Evolutionary conservation across 768 basidiomycete genomes (phyloP).

Genomic region (Piloderma croceum): DNA sequence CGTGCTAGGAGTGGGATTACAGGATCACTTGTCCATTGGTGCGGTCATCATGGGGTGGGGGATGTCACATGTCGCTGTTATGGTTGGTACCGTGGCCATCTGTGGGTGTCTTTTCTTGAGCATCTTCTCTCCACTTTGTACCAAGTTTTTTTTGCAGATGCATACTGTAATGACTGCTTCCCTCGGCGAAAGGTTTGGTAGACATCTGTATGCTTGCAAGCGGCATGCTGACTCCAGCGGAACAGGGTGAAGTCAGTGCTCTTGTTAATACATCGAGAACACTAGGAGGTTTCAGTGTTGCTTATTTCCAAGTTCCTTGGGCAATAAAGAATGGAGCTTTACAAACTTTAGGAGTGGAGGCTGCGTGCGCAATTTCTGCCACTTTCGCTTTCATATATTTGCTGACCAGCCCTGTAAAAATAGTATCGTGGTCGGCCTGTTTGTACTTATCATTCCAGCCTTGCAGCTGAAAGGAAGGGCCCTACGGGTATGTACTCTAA

Average conservation of each 20-base stretch:
- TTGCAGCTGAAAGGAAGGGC: conserved; percentile 44
- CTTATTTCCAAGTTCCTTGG: conserved; percentile 66
- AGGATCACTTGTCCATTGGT: conserved; percentile 47
- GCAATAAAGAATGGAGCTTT: conserved; percentile 53
- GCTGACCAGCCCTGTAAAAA: neutral
- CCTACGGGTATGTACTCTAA: conserved; percentile 45
- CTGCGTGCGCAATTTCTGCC: no score
- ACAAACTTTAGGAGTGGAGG: conserved; percentile 58
- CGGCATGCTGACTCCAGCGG: neutral
- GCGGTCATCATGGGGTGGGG: conserved; percentile 66
- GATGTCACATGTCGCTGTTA: conserved; percentile 47
- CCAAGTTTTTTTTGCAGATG: conserved; percentile 37
- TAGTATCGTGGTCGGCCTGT: conserved; percentile 46
- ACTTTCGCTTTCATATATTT: conserved; percentile 2
- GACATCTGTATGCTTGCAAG: neutral
- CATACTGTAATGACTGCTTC: conserved; percentile 47
- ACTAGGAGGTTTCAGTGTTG: no score
- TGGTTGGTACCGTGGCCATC: conserved; percentile 59
- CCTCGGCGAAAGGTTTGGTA: conserved; percentile 34
- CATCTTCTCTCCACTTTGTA: conserved; percentile 13
- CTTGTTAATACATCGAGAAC: conserved; percentile 52
- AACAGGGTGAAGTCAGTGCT: conserved; percentile 56
- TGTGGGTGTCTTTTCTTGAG: conserved; percentile 36
- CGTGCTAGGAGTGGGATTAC: conserved; percentile 47
- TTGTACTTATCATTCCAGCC: conserved; percentile 47